A percentile compares a stretch with the other conserved stretches of the same genome.
Conservation (phyloP, 768 basidiomycete species). For the Phanerochaete carnosa region DNA sequence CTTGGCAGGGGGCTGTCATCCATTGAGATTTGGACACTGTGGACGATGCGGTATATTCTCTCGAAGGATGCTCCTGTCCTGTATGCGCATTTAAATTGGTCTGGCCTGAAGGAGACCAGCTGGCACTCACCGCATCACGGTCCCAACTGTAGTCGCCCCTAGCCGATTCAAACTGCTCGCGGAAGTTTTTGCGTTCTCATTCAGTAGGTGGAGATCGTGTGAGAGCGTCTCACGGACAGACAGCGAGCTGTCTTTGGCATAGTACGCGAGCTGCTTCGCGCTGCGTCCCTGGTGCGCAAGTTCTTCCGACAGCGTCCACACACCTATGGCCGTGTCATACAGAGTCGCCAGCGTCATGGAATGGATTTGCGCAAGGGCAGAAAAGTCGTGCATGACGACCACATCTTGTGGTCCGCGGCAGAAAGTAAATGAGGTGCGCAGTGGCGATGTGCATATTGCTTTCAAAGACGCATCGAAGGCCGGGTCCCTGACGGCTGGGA, state of each 20-base stretch:
- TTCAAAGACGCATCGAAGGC: background rate
- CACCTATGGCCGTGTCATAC: background rate
- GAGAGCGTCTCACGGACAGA: background rate
- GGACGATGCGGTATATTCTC: background rate
- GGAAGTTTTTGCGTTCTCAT: background rate
- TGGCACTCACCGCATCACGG: background rate
- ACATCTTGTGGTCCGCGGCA: background rate
- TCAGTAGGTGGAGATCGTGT: background rate
- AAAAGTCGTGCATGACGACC: conserved; percentile 3
- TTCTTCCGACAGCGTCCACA: background rate
- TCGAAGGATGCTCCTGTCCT: background rate
- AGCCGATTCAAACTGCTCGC: background rate
- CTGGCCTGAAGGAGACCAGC: background rate
- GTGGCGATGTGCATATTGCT: background rate
- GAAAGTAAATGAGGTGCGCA: background rate
- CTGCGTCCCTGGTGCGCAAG: background rate
- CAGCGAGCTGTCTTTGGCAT: background rate
- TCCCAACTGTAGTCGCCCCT: background rate
- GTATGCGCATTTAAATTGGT: background rate
- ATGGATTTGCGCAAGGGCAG: background rate
- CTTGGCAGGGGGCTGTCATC: background rate
- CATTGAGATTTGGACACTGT: background rate
- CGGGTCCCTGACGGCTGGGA: background rate
- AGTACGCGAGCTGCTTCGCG: background rate
- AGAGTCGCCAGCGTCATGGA: background rate